Conservation (phyloP, 306 rosid genomes). For the Quillaja saponaria region DNA sequence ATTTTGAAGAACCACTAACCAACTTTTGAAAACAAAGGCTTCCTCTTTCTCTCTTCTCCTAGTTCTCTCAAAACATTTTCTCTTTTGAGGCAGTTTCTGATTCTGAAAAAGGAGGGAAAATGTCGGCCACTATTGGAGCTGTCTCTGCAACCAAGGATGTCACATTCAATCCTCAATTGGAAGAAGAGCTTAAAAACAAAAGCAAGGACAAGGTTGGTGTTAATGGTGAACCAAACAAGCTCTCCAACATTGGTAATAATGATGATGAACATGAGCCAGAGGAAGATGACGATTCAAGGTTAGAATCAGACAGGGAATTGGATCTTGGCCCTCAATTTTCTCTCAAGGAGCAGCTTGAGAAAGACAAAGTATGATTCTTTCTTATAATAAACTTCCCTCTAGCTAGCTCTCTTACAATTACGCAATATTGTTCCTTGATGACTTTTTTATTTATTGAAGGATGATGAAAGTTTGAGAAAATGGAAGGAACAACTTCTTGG, state of each 20-base stretch:
- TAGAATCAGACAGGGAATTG: constrained; percentile 47
- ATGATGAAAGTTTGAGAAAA: constrained; percentile 84
- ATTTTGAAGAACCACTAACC: constrained; percentile 7
- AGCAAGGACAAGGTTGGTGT: constrained; percentile 38
- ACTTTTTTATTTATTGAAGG: constrained; percentile 42
- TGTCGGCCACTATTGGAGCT: constrained; percentile 68
- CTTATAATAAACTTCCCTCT: not conserved
- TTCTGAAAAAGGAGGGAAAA: constrained; percentile 23
- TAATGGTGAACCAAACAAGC: constrained; percentile 33
- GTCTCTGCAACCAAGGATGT: constrained; percentile 55
- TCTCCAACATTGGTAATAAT: constrained; percentile 19
- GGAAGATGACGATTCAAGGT: constrained; percentile 52
- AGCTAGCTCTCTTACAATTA: constrained; percentile 7
- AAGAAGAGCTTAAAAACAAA: constrained; percentile 45
- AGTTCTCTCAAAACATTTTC: constrained; percentile 9
- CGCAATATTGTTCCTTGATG: not conserved
- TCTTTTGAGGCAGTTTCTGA: not conserved
- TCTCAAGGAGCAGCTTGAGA: constrained; percentile 90
- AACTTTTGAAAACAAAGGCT: constrained; percentile 10
- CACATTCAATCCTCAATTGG: constrained; percentile 42
- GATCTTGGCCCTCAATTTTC: constrained; percentile 80
- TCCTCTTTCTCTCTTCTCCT: not conserved
- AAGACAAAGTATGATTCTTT: constrained; percentile 58
- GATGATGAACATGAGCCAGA: constrained; percentile 38
- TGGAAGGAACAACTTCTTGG: constrained; percentile 94